Evolutionary conservation across 148 eudicot species (phyloP).

Genomic region (Salicornia ramosissima): DNA sequence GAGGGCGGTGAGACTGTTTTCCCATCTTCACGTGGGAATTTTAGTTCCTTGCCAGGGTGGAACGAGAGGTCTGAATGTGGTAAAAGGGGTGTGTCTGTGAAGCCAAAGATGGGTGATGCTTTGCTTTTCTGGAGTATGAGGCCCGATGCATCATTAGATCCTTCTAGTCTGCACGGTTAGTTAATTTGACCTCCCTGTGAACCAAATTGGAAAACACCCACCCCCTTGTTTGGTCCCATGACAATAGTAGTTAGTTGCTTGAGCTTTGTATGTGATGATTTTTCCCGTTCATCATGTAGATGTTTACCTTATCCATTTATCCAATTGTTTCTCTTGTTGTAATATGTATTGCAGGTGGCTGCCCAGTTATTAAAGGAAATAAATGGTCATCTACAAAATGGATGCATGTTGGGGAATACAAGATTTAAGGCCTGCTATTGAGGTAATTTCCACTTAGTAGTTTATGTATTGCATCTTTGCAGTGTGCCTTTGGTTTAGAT

Average conservation of each 20-base stretch:
- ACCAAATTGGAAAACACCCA: neutral
- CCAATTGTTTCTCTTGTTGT: constrained; percentile 7
- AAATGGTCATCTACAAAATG: constrained; percentile 76
- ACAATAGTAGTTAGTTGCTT: neutral
- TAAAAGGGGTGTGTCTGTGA: constrained; percentile 61
- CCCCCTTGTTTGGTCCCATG: neutral
- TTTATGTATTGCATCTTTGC: neutral
- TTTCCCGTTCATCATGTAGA: neutral
- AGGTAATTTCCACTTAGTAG: constrained; percentile 19
- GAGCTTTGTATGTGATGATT: neutral
- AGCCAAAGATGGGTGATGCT: constrained; percentile 71
- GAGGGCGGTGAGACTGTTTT: constrained; percentile 78
- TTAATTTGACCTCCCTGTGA: neutral
- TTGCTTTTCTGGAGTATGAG: constrained; percentile 77
- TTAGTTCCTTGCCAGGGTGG: constrained; percentile 57
- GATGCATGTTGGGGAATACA: constrained; percentile 71
- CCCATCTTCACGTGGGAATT: constrained; percentile 56
- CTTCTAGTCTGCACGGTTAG: constrained; percentile 70
- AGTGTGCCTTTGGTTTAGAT: neutral
- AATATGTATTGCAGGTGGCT: constrained; percentile 46
- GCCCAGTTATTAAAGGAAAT: constrained; percentile 70
- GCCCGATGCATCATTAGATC: constrained; percentile 67
- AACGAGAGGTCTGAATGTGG: constrained; percentile 62
- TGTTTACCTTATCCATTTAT: neutral
- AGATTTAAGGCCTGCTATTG: constrained; percentile 23